phyloP scores from a whole-genome alignment of 169 alveolate species.

The Eimeria acervulina region DNA sequence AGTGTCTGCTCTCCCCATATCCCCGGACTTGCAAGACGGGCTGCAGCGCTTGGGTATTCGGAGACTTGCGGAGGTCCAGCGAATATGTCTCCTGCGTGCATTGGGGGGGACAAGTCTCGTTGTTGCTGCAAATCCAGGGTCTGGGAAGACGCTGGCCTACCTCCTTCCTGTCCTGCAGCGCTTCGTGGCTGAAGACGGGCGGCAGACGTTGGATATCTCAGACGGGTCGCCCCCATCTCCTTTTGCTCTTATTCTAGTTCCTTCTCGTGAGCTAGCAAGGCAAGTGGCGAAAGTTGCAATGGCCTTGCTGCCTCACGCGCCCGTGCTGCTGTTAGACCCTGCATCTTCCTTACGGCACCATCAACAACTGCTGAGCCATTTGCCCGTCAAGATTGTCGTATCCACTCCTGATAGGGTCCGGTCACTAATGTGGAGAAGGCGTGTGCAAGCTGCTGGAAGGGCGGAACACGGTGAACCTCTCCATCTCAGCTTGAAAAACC shows the following conservation, averaged over 20 bases:
- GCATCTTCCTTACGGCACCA: conserved; percentile 64
- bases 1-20: conserved; percentile 61
- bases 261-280: conserved; percentile 74
- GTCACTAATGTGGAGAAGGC: conserved; percentile 3
- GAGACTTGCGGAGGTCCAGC: conserved; percentile 63
- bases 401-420: conserved; percentile 47
- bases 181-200: neutral
- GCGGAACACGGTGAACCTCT: neutral
- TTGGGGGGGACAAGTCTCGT: conserved; percentile 71
- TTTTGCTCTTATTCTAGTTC: conserved; percentile 51
- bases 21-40: conserved; percentile 48
- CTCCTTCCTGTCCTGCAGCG: conserved; percentile 90
- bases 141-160: conserved; percentile 96
- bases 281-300: conserved; percentile 63
- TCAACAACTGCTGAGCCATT: conserved; percentile 8
- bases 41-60: conserved; percentile 58
- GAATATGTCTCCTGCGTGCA: conserved; percentile 68
- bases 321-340: conserved; percentile 68
- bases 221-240: neutral
- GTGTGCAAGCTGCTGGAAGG: conserved; percentile 6
- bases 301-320: conserved; percentile 76
- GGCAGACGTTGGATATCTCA: neutral
- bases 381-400: neutral
- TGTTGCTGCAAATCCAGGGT: conserved; percentile 94
- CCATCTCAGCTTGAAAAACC: conserved; percentile 13